Evolutionary conservation across 768 basidiomycete species (phyloP).

Genomic region (Phanerodontia chrysosporium): DNA sequence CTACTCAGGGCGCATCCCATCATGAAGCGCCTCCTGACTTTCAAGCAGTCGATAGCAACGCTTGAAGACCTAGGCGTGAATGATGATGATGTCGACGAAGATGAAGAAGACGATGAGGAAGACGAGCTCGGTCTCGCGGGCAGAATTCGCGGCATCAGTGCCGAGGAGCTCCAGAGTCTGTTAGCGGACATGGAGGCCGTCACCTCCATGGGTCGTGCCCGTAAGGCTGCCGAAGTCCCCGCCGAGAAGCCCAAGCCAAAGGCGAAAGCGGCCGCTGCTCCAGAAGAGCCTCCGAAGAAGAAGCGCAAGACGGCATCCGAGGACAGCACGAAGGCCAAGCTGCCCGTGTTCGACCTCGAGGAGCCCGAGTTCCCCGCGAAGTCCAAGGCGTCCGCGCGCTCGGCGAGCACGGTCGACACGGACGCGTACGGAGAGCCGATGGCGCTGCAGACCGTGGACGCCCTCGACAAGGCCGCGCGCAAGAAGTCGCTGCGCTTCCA

Average conservation of each 20-base stretch:
- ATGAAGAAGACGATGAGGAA: conserved; percentile 42
- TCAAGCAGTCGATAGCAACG: conserved; percentile 77
- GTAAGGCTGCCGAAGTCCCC: conserved; percentile 23
- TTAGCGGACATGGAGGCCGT: conserved; percentile 44
- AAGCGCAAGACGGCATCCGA: conserved; percentile 44
- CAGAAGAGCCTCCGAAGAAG: conserved; percentile 50
- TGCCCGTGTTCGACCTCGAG: conserved; percentile 68
- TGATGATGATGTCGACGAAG: conserved; percentile 42
- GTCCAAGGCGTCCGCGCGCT: conserved; percentile 17
- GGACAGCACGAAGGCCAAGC: conserved; percentile 11
- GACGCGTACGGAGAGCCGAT: conserved; percentile 75
- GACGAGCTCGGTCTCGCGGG: conserved; percentile 16
- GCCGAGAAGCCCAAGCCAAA: conserved; percentile 18
- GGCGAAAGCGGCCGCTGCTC: background rate
- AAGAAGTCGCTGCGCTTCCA: conserved; percentile 89
- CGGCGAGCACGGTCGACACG: conserved; percentile 20
- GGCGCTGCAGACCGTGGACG: conserved; percentile 64
- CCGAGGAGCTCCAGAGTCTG: conserved; percentile 51
- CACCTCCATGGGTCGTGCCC: conserved; percentile 8
- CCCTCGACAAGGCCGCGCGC: conserved; percentile 77
- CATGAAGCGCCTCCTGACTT: conserved; percentile 67
- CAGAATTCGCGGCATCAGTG: conserved; percentile 28
- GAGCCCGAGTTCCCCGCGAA: conserved; percentile 66
- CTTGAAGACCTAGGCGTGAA: conserved; percentile 85
- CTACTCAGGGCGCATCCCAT: conserved; percentile 69